Percentiles rank a stretch among this genome's conserved stretches.
Evolutionary conservation across 2,329 filamentous ascomycete species (phyloP).

Genomic region (Celoporthe dispersa): DNA sequence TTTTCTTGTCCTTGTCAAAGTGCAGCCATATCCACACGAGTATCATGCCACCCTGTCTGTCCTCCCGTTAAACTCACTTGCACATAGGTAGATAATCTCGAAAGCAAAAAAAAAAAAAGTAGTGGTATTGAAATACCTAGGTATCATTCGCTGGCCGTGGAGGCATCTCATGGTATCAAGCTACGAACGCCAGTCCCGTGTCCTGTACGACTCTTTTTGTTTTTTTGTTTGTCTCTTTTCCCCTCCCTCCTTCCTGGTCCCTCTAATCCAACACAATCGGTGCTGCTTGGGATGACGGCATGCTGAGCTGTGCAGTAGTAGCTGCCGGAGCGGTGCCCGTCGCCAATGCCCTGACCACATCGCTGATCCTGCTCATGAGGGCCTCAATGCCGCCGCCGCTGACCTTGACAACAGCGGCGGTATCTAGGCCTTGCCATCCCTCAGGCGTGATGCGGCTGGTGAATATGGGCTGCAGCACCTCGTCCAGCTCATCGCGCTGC

Average conservation of each 20-base stretch:
- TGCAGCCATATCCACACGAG: no score
- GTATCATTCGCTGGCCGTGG: constrained; percentile 10
- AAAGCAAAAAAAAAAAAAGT: not conserved
- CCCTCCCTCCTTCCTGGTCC: not conserved
- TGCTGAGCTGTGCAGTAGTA: not conserved
- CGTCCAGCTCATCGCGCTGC: constrained; percentile 41
- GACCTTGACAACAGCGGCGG: constrained; percentile 50
- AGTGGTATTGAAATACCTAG: constrained; percentile 25
- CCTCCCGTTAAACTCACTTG: no score
- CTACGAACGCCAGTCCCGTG: constrained; percentile 15
- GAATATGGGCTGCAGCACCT: constrained; percentile 51
- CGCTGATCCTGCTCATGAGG: constrained; percentile 53
- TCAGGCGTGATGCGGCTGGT: constrained; percentile 42
- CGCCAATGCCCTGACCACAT: constrained; percentile 46
- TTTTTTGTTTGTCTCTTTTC: not conserved
- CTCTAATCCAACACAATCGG: constrained; percentile 27
- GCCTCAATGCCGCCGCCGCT: constrained; percentile 48
- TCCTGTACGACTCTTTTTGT: not conserved
- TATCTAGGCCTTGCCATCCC: constrained; percentile 52
- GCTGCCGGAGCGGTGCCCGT: not conserved
- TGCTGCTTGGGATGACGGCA: constrained; percentile 23
- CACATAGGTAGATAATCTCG: not conserved
- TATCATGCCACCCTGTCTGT: no score
- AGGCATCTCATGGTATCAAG: constrained; percentile 28
- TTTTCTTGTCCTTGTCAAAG: not conserved